Percentiles rank a stretch among this genome's conserved stretches.
These are phyloP conservation scores for Mycena metata DNA, from an alignment of 768 basidiomycete species.

Conservation along the genomic window DNA sequence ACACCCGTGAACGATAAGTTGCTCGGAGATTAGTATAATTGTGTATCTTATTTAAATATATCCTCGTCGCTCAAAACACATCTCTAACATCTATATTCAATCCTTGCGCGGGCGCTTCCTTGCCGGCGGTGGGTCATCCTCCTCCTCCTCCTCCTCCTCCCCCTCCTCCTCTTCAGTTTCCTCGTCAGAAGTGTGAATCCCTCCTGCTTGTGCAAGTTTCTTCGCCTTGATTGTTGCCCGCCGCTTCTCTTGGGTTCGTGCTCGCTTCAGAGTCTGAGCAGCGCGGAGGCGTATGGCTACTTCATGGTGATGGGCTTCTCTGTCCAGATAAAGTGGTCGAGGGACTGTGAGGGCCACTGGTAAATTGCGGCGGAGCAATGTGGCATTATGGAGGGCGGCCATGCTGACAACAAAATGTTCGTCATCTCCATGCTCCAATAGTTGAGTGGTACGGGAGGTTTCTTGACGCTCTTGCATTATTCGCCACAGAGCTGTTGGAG, in stretches of 20 bases:
- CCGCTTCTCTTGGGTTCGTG: constrained; percentile 3
- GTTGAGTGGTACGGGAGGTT: background rate
- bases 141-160: background rate
- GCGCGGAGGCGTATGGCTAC: background rate
- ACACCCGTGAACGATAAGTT: too few species aligned
- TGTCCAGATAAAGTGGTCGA: constrained; percentile 2
- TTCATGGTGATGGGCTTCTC: constrained; percentile 1
- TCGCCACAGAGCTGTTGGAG: background rate
- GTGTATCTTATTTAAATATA: too few species aligned
- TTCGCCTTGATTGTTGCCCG: background rate
- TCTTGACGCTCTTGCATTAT: constrained; percentile 33
- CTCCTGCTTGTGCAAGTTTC: background rate
- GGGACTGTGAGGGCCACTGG: constrained; percentile 4
- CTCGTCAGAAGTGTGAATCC: too few species aligned
- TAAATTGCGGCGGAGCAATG: background rate
- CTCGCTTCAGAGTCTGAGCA: background rate
- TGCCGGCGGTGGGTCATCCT: too few species aligned
- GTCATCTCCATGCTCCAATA: constrained; percentile 30
- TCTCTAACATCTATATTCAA: too few species aligned
- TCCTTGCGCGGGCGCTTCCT: too few species aligned
- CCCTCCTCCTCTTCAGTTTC: background rate
- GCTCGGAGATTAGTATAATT: too few species aligned
- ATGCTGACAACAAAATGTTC: constrained; percentile 37
- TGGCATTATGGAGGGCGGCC: constrained; percentile 14
- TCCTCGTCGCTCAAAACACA: too few species aligned